phyloP scores from a whole-genome alignment of 768 basidiomycete genomes.

The Trametes meyenii region DNA sequence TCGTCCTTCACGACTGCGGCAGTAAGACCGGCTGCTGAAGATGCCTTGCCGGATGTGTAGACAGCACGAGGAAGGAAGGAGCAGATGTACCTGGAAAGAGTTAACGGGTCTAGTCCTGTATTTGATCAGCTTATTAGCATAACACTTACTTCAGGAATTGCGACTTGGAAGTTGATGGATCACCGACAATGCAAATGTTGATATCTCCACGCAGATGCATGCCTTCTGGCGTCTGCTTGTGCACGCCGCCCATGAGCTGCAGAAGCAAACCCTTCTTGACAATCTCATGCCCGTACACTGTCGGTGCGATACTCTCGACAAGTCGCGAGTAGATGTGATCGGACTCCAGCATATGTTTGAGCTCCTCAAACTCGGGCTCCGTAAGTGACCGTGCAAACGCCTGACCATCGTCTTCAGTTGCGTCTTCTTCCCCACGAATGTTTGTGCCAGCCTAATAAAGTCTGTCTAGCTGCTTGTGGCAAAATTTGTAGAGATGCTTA shows the following conservation, averaged over 20 bases:
- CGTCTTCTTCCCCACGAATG: constrained; percentile 86
- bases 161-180: constrained; percentile 96
- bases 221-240: constrained; percentile 94
- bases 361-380: constrained; percentile 92
- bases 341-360: constrained; percentile 90
- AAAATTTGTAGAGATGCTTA: constrained; percentile 43
- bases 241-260: constrained; percentile 98
- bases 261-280: constrained; percentile 97
- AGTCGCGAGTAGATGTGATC: constrained; percentile 94
- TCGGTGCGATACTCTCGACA: constrained; percentile 94
- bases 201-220: constrained; percentile 99
- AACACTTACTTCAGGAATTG: constrained; percentile 93
- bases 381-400: constrained; percentile 89
- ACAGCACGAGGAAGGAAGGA: constrained; percentile 97
- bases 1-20: constrained; percentile 98
- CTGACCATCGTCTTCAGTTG: constrained; percentile 75
- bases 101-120: background rate
- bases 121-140: background rate
- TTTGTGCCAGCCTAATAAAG: constrained; percentile 72
- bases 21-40: constrained; percentile 97
- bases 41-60: constrained; percentile 99
- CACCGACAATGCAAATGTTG: constrained; percentile 97
- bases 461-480: background rate
- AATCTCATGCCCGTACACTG: constrained; percentile 98
- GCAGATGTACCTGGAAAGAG: constrained; percentile 79